Conservation (phyloP, 768 basidiomycete genomes). For the Dioszegia crocea region DNA sequence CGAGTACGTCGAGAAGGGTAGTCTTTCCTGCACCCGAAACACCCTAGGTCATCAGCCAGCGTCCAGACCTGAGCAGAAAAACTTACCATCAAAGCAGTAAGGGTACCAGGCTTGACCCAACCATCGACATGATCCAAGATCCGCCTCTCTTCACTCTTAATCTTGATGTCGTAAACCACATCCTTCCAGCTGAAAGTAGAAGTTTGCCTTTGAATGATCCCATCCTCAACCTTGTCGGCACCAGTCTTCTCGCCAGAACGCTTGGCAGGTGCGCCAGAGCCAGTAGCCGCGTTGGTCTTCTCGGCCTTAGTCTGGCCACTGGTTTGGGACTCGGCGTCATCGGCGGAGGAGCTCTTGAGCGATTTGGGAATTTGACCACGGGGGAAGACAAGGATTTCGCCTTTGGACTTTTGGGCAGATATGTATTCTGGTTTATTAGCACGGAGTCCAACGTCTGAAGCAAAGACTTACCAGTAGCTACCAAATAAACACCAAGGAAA, state of each 20-base stretch:
- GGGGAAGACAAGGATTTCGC: slow-evolving; percentile 51
- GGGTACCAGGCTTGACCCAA: slow-evolving; percentile 51
- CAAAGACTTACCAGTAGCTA: slow-evolving; percentile 33
- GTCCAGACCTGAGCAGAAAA: background rate
- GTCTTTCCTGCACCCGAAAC: slow-evolving; percentile 56
- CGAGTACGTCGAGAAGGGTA: slow-evolving; percentile 48
- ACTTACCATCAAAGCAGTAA: slow-evolving; percentile 53
- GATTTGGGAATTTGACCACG: slow-evolving; percentile 41
- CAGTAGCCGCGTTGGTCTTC: background rate
- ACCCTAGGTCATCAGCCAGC: slow-evolving; percentile 18
- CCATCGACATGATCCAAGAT: slow-evolving; percentile 50
- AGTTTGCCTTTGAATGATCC: slow-evolving; percentile 47
- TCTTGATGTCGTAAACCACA: slow-evolving; percentile 50
- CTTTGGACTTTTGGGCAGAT: slow-evolving; percentile 49
- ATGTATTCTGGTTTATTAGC: slow-evolving; percentile 35
- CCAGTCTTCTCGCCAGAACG: background rate
- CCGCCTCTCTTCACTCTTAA: slow-evolving; percentile 52
- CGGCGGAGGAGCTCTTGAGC: slow-evolving; percentile 18
- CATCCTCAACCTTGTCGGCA: slow-evolving; percentile 9
- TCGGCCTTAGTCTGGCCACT: slow-evolving; percentile 13
- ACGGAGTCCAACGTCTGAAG: background rate
- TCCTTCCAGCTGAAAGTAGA: slow-evolving; percentile 50
- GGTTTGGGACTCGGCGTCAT: slow-evolving; percentile 38
- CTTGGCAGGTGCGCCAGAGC: background rate
- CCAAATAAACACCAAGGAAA: slow-evolving; percentile 41